Evolutionary conservation across 2,329 filamentous ascomycete species (phyloP), one percentile per base, ranked within the genome.

Genomic region (Penicillium sp.): DNA sequence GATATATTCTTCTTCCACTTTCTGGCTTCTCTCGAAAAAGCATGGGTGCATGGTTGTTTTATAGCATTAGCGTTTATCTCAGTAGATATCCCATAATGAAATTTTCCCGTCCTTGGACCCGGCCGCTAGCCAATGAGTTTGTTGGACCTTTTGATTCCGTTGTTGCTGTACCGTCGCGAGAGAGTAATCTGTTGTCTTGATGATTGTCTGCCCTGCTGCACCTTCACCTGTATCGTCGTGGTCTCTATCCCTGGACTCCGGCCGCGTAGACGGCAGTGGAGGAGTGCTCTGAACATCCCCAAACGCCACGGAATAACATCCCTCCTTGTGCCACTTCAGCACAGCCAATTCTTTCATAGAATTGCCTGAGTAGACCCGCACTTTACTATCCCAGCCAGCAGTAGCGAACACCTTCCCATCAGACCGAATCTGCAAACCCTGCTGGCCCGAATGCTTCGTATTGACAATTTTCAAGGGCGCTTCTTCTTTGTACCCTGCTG

Each of bases 81-180:
- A 91, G 68, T 93, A 99, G 50, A 97, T 84, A 73, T 96, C 89
- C 93, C 93, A 99, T 59, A 99, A 74, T 65, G 89, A 95, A 55
- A 97, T 82, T 68, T 95, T 95, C 14, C 92, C 93, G 73, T 97
- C 93, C 68, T 97, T 99, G 47, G 88, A 87, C 1, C 93, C 93
- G 1, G 83, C 89, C 14, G 87, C 93, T 43, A 97, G 69, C 91
- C 92, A 97, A 69, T 97, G 92, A 19, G 86, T 86, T 42, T 75
- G 76, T 62, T 80, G 83, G 10, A 86, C 84, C 59, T 82, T 83
- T 30, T 74, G 74, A 18, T 82, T 75, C 47, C 88, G 77, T 56
- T 82, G 80, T 30, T 83, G 79, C 51, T 82, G 86, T 41, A 89
- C 81, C 2, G 72, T 77, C 49, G 78, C 66, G 14, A 65, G 59